Evolutionary conservation across 495 filamentous ascomycete species (phyloP).

Genomic region (Penicillium psychrofluorescens): DNA sequence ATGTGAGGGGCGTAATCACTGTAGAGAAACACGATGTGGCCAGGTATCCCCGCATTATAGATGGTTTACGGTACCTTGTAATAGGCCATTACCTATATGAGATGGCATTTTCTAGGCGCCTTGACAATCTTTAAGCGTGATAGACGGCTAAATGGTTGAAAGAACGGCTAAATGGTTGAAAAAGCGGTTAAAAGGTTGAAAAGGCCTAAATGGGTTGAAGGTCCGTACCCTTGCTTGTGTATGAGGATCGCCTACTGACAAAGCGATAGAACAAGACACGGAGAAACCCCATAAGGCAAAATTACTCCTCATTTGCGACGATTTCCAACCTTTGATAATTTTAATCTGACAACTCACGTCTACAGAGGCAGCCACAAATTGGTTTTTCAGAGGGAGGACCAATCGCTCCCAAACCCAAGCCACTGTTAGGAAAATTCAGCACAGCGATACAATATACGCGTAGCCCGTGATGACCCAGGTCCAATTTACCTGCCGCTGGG

Average conservation of each 20-base stretch:
- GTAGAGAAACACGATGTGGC: neutral
- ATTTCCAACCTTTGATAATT: neutral
- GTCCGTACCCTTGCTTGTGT: no score
- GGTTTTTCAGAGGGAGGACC: neutral
- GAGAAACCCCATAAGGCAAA: neutral
- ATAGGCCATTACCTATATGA: neutral
- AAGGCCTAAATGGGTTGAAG: no score
- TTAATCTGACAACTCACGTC: neutral
- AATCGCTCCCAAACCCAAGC: neutral
- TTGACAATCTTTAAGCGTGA: neutral
- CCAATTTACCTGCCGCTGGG: conserved; percentile 6
- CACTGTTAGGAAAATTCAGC: neutral
- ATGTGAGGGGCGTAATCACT: neutral
- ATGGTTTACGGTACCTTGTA: neutral
- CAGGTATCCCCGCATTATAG: neutral
- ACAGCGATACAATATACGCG: neutral
- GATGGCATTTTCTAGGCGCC: neutral
- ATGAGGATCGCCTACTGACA: no score
- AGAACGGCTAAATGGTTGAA: neutral
- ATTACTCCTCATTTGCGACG: neutral
- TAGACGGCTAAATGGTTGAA: neutral
- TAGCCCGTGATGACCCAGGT: conserved; percentile 1
- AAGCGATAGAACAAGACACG: neutral
- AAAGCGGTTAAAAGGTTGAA: no score
- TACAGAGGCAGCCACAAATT: neutral